Base-by-base conservation (phyloP, 345 rosid species). In the Gossypium anomalum region DNA sequence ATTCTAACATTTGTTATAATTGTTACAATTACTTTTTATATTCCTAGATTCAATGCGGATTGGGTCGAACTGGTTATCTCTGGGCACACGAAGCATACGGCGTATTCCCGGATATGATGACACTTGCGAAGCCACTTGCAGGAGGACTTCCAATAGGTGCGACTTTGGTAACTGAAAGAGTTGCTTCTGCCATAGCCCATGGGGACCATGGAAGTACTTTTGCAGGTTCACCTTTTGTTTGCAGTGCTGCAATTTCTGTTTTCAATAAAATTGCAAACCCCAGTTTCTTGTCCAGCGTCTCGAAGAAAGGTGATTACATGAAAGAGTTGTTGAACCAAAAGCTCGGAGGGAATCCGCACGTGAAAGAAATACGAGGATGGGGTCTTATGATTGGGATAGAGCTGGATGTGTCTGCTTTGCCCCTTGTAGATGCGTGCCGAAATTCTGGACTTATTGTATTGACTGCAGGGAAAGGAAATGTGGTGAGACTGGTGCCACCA, bases 191-290 rank as follows among this genome's bases (percentile, higher is more conserved):
- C 71, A 76, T 95, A 19, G 83, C 75, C 1, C 86, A 65, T 13
- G 97, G 98, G 19, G 99, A 93, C 73, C 99, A 93, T 25, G 96
- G 99, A 65, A 93, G 96, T 82, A 93, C 98, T 15, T 95, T 95
- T 79, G 98, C 97, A 0, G 99, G 97, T 14, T 80, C 87, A 20
- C 92, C 96, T 13, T 89, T 94, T 2, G 87, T 91, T 16, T 95
- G 97, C 60, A 83, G 57, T 63, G 93, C 93, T 58, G 93, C 94
- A 52, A 67, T 87, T 7, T 74, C 89, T 17, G 96, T 89, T 27
- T n/a, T 93, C 15, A 83, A 95, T 56, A 93, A 91, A 85, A 89
- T 94, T 43, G 84, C 93, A 0, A 83, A 83, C 10, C 94, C 94
- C 0, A 70, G 79, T 69, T 94, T 94, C 94, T 85, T 92, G 88